Conservation (phyloP, 2,329 filamentous ascomycete genomes). For the Colletotrichum cuscutae region DNA sequence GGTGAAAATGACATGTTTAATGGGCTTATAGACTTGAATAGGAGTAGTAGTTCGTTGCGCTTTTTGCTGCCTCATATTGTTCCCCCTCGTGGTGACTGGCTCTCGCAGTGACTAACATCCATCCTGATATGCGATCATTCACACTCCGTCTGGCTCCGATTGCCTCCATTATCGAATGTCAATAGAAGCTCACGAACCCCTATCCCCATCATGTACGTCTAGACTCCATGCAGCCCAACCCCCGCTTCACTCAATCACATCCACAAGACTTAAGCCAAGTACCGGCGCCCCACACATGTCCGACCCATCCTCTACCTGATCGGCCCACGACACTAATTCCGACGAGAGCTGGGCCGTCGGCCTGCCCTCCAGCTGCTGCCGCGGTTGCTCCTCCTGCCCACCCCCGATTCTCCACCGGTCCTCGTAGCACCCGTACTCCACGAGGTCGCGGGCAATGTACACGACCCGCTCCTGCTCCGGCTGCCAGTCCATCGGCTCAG, state of each 20-base stretch:
- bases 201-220: not conserved
- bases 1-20: conserved; percentile 27
- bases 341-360: not conserved
- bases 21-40: conserved; percentile 3
- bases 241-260: conserved; percentile 12
- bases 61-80: not conserved
- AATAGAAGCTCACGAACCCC: no score
- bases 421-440: conserved; percentile 30
- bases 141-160: not conserved
- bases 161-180: no score
- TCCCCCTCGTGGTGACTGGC: not conserved
- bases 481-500: conserved; percentile 42
- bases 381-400: not conserved
- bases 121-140: not conserved
- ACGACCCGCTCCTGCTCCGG: conserved; percentile 37
- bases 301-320: not conserved
- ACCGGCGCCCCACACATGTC: conserved; percentile 4
- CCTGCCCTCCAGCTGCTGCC: not conserved
- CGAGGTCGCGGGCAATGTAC: conserved; percentile 22
- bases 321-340: conserved; percentile 1
- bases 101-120: no score
- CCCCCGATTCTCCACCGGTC: conserved; percentile 26
- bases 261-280: not conserved
- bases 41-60: not conserved
- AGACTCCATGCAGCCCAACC: not conserved